Conservation (phyloP, 257 asterid genomes). For the Solanum ossicruentum region DNA sequence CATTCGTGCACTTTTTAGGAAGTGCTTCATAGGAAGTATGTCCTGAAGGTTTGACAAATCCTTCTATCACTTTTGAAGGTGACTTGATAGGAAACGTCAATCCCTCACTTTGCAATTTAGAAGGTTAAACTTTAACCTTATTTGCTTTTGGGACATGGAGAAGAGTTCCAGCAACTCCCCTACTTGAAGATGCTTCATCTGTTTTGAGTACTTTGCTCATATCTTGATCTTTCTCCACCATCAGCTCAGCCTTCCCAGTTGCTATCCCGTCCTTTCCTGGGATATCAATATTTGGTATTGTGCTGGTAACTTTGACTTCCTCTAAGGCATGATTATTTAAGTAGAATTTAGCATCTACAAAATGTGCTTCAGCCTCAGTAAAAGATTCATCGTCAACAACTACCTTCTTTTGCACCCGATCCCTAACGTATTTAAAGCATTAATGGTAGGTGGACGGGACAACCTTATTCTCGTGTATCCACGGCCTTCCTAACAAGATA, state of each 20-base stretch:
- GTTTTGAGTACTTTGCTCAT: not conserved
- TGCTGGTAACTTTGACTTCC: not conserved
- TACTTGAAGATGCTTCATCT: not conserved
- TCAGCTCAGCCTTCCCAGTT: not conserved
- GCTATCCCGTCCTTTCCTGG: not conserved
- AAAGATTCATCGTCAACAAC: not conserved
- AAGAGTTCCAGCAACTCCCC: not conserved
- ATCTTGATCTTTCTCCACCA: not conserved
- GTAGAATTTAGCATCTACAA: not conserved
- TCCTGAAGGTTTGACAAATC: not conserved
- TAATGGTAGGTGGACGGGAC: not conserved
- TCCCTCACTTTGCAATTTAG: fast-evolving
- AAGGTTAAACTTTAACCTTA: not conserved
- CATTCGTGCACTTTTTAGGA: not conserved
- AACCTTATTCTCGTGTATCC: not conserved
- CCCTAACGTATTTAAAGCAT: not conserved
- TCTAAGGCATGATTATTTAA: not conserved
- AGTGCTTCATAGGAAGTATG: not conserved
- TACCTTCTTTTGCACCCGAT: not conserved
- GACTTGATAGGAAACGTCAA: not conserved
- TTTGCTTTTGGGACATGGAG: not conserved
- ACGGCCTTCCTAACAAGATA: not conserved
- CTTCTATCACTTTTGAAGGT: not conserved
- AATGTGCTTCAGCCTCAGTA: not conserved
- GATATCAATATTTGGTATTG: fast-evolving